Conservation (phyloP, 2,329 filamentous ascomycete species). For the Botryosphaeria dothidea region DNA sequence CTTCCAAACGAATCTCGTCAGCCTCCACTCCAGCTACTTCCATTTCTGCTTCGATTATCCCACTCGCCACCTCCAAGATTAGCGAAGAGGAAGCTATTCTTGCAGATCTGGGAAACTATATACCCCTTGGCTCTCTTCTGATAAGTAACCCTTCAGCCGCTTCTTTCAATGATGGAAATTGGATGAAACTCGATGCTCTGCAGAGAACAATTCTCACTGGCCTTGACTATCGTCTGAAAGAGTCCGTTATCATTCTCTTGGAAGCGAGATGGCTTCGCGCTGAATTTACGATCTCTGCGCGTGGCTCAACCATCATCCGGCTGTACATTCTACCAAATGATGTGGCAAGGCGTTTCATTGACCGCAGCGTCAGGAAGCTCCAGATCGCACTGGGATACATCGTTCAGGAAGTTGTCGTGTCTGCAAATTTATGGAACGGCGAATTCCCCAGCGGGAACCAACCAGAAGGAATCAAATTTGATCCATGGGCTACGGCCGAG, state of each 20-base stretch:
- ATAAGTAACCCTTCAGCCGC: neutral
- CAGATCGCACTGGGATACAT: slow-evolving; percentile 51
- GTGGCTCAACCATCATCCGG: slow-evolving; percentile 40
- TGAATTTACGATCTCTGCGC: slow-evolving; percentile 22
- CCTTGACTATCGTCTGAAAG: slow-evolving; percentile 20
- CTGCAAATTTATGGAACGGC: slow-evolving; percentile 58
- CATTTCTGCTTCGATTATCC: neutral
- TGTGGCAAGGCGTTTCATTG: slow-evolving; percentile 55
- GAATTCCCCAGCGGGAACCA: slow-evolving; percentile 22
- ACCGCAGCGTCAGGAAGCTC: slow-evolving; percentile 49
- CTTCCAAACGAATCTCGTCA: neutral
- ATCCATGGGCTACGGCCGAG: slow-evolving; percentile 44
- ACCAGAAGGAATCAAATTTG: slow-evolving; percentile 30
- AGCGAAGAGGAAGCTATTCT: neutral
- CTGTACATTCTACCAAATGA: slow-evolving; percentile 70
- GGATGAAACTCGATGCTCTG: slow-evolving; percentile 29
- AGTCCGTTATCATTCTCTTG: slow-evolving; percentile 30
- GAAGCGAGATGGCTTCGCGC: slow-evolving; percentile 38
- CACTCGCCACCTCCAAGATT: neutral
- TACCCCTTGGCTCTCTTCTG: slow-evolving; percentile 36
- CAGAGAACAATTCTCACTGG: slow-evolving; percentile 18
- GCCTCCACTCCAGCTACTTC: neutral
- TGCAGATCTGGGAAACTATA: slow-evolving; percentile 24
- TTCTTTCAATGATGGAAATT: slow-evolving; percentile 13
- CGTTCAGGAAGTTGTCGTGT: slow-evolving; percentile 58